Evolutionary conservation across 192 early-diverging fungal species (phyloP).

Genomic region (Dissophora globulifera): DNA sequence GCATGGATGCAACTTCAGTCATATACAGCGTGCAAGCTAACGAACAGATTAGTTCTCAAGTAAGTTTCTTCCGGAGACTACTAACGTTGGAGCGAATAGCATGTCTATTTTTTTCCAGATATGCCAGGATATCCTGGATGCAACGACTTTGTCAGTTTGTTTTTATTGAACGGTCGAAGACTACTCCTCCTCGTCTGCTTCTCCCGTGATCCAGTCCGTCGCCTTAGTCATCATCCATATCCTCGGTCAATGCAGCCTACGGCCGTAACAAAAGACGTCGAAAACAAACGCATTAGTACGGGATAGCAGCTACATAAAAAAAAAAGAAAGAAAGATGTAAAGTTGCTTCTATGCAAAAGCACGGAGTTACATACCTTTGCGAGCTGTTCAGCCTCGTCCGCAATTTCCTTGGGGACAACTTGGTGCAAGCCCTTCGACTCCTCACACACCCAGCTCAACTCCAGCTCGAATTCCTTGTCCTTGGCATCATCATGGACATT

Average conservation of each 20-base stretch:
- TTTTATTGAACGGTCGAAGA: too few relatives aligned
- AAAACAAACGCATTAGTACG: neutral
- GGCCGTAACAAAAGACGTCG: neutral
- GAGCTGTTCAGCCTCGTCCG: conserved; percentile 82
- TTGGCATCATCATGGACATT: conserved; percentile 95
- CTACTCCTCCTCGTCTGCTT: too few relatives aligned
- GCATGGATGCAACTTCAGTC: too few relatives aligned
- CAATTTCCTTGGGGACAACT: conserved; percentile 89
- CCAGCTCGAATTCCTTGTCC: conserved; percentile 99
- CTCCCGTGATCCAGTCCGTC: neutral
- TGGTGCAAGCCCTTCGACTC: conserved; percentile 82
- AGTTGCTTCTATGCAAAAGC: conserved; percentile 78
- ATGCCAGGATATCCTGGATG: too few relatives aligned
- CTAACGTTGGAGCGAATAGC: too few relatives aligned
- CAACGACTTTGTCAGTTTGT: too few relatives aligned
- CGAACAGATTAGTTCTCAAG: too few relatives aligned
- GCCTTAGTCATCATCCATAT: conserved; percentile 66
- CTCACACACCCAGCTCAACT: conserved; percentile 94
- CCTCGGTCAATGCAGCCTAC: conserved; percentile 61
- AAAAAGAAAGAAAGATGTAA: neutral
- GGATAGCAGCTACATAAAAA: too few relatives aligned
- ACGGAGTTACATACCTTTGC: conserved; percentile 68
- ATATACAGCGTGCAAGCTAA: too few relatives aligned
- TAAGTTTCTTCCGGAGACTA: too few relatives aligned
- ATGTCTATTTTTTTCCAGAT: too few relatives aligned